Percentiles rank a stretch among this genome's conserved stretches.
These are phyloP conservation scores for Sanguinoderma infundibulare DNA, from an alignment of 1,284 basidiomycete genomes.

Conservation along the genomic window DNA sequence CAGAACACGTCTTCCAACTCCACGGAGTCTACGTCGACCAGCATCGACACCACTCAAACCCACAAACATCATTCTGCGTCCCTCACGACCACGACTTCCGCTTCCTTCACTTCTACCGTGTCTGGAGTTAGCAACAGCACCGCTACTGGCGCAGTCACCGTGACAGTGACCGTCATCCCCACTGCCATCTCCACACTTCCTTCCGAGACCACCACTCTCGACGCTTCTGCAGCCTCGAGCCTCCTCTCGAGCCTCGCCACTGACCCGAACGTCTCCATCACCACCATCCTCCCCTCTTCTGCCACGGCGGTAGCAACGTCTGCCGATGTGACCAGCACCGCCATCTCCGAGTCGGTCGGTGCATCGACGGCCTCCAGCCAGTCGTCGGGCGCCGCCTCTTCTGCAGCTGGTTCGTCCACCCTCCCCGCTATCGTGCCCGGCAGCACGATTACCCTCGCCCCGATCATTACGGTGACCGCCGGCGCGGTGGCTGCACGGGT, in stretches of 20 bases:
- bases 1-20: neutral
- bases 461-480: neutral
- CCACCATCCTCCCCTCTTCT: conserved; percentile 15
- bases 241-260: conserved; percentile 43
- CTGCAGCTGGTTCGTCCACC: neutral
- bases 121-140: neutral
- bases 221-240: conserved; percentile 46
- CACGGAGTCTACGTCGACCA: conserved; percentile 3
- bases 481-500: neutral
- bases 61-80: conserved; percentile 1
- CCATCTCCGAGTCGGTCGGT: neutral
- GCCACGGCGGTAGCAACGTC: neutral
- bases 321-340: neutral
- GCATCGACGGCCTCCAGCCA: conserved; percentile 8
- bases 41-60: neutral
- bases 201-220: conserved; percentile 46
- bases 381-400: conserved; percentile 10
- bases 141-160: conserved; percentile 18
- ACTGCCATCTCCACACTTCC: conserved; percentile 35
- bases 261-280: conserved; percentile 19
- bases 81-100: neutral
- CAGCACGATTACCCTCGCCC: neutral
- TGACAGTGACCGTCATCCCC: conserved; percentile 41
- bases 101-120: neutral
- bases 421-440: neutral